Base-by-base conservation (phyloP, 2,329 filamentous ascomycete species). In the Dactylellina cionopaga region DNA sequence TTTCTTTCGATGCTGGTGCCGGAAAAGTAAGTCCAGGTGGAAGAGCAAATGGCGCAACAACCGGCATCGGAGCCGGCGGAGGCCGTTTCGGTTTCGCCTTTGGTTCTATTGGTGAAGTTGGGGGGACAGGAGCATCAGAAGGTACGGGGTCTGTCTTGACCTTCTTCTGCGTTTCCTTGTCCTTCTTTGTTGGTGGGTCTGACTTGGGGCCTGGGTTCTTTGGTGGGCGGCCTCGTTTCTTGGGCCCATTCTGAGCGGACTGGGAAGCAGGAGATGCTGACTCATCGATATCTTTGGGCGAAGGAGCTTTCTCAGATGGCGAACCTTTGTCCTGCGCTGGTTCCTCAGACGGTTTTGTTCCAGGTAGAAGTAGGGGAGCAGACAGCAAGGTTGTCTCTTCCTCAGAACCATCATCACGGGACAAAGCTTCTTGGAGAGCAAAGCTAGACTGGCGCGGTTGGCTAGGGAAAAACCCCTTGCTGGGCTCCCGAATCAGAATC, bases 221-320 rank as follows among this genome's bases (percentile, higher is more conserved):
- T 4, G 59, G 68, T 19, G 68, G 68, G 37, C 68, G 68, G 4
- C 68, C 68, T n/a, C 68, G 59, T 17, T 72, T 72, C 22, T 47
- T 54, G 3, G 59, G 68, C 10, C 29, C n/a, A 33, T 35, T 35
- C 9, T 46, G 47, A 35, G 37, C 43, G 15, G 54, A 22, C 22
- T 72, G 68, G 6, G 68, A 65, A 22, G 37, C 41, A 17, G 68
- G 41, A 5, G 68, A 59, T 25, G 52, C 44, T n/a, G 60, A 62
- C 31, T 72, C 68, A 35, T 71, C 65, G n/a, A 27, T 35, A 19
- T 72, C 59, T 22, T 64, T 58, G 15, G 66, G 66, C 7, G 68
- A 60, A 25, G 47, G 29, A 1, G 35, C 59, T 24, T 72, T 72
- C 59, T 72, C 68, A 7, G 59, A 47, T 2, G 59, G 68, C 3